Conservation (phyloP, 345 rosid species). For the Aquilaria malaccensis region DNA sequence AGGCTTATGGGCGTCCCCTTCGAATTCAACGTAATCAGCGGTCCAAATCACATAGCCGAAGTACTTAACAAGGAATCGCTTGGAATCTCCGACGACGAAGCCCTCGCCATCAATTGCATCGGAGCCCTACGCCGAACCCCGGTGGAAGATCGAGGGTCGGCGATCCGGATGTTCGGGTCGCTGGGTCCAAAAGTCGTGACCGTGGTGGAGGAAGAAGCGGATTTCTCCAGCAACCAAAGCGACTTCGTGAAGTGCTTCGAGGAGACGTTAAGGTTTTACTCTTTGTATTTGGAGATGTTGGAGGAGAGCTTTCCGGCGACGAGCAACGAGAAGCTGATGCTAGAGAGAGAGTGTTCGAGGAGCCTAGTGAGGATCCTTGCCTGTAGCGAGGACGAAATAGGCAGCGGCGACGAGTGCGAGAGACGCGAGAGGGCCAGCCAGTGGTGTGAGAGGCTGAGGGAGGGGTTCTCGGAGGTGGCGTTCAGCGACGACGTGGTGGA, state of each 20-base stretch:
- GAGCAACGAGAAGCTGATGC: slow-evolving; percentile 61
- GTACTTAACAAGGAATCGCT: slow-evolving; percentile 45
- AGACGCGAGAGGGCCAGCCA: slow-evolving; percentile 59
- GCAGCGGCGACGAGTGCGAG: slow-evolving; percentile 30
- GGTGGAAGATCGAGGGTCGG: slow-evolving; percentile 30
- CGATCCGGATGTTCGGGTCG: slow-evolving; percentile 36
- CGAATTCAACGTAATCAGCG: slow-evolving; percentile 45
- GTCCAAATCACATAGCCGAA: slow-evolving; percentile 22
- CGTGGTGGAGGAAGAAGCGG: slow-evolving; percentile 73
- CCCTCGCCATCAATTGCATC: slow-evolving; percentile 51
- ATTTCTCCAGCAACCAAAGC: slow-evolving; percentile 39
- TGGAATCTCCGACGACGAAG: slow-evolving; percentile 48
- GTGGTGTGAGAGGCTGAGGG: slow-evolving; percentile 43
- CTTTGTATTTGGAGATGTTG: slow-evolving; percentile 60
- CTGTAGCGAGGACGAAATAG: slow-evolving; percentile 23
- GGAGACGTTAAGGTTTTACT: slow-evolving; percentile 62
- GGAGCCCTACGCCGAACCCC: slow-evolving; percentile 45
- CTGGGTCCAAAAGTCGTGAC: slow-evolving; percentile 48
- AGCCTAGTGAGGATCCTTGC: slow-evolving; percentile 70
- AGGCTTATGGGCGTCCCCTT: slow-evolving; percentile 82
- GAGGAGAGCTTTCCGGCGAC: slow-evolving; percentile 58
- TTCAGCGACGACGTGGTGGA: slow-evolving; percentile 66
- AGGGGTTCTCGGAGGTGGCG: slow-evolving; percentile 24
- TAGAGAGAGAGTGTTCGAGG: slow-evolving; percentile 65
- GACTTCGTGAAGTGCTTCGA: slow-evolving; percentile 61